These are phyloP conservation scores for Ulmus americana DNA, from an alignment of 331 rosid genomes.

Conservation along the genomic window DNA sequence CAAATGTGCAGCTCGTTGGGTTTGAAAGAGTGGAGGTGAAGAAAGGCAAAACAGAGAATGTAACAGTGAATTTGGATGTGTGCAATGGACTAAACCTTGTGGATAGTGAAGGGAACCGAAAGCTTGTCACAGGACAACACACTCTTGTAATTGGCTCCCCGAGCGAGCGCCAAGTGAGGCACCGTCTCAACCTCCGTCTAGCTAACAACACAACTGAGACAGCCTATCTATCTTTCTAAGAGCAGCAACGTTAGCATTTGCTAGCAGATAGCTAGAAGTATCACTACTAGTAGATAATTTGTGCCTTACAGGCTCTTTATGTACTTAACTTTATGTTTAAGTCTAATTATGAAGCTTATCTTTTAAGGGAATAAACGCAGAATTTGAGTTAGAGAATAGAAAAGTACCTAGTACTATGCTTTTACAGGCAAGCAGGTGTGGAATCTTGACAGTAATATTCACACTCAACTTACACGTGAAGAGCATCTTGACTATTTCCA, in stretches of 20 bases:
- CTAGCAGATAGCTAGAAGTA: neutral
- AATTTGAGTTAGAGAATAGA: neutral
- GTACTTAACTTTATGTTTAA: no score
- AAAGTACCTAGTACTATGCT: neutral
- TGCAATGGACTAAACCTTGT: constrained; percentile 42
- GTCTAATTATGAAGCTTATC: no score
- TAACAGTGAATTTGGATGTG: constrained; percentile 34
- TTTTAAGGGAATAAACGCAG: no score
- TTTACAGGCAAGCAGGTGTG: neutral
- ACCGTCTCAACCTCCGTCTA: constrained; percentile 36
- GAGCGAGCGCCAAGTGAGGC: constrained; percentile 46
- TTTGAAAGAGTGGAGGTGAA: constrained; percentile 42
- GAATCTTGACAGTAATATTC: neutral
- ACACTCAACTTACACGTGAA: constrained; percentile 19
- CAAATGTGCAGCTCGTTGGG: constrained; percentile 42
- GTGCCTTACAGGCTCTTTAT: no score
- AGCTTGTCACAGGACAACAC: constrained; percentile 43
- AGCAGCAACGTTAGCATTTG: neutral
- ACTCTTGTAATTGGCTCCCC: constrained; percentile 46
- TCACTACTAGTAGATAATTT: neutral
- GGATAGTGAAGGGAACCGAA: constrained; percentile 56
- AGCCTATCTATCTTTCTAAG: constrained; percentile 2
- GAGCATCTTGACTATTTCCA: constrained; percentile 32
- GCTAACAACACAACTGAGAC: constrained; percentile 16
- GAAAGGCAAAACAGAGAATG: constrained; percentile 29